Conservation (phyloP, 106 monocot species). For the Platanthera guangdongensis region DNA sequence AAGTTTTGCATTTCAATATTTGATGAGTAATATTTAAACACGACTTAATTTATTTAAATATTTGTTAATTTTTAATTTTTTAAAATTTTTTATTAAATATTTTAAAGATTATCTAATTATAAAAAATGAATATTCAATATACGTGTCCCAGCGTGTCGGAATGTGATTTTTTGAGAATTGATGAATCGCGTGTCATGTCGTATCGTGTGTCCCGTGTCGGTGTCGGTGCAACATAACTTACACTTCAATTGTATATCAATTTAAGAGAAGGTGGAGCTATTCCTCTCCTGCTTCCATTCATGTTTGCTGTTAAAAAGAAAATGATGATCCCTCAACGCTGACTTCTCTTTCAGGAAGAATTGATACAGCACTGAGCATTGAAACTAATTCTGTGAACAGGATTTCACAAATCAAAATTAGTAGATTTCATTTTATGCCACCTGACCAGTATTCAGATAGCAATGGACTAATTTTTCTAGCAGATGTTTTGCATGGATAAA, state of each 20-base stretch:
- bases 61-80: no score
- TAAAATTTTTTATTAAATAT: no score
- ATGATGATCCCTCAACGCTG: not conserved
- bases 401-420: not conserved
- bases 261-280: not conserved
- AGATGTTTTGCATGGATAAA: not conserved
- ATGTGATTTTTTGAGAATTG: no score
- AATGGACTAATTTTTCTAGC: not conserved
- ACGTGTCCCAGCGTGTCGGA: no score
- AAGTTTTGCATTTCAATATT: no score
- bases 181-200: no score
- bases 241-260: not conserved
- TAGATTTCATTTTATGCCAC: not conserved
- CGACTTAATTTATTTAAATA: no score
- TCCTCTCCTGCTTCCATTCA: conserved; percentile 1
- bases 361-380: not conserved
- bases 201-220: no score
- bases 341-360: conserved; percentile 3
- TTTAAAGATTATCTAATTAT: no score
- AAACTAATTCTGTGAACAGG: not conserved
- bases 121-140: no score
- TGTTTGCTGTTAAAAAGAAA: not conserved
- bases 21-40: no score
- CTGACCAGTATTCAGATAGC: not conserved
- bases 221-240: no score